Conservation (phyloP, 2,329 filamentous ascomycete genomes). For the Escovopsis sp. region DNA sequence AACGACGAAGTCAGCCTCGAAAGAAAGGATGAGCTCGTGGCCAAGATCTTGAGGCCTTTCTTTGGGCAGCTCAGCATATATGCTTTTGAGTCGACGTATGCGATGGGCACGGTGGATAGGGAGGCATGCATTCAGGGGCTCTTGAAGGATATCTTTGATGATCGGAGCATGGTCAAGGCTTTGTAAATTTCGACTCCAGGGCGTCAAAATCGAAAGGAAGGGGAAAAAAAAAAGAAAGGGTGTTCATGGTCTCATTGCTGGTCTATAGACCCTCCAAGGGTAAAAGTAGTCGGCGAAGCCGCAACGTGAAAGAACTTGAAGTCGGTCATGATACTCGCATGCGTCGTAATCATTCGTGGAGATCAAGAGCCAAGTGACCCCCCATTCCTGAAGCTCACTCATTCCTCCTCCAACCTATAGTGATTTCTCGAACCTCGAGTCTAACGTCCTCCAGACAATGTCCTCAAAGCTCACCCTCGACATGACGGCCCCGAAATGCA, state of each 20-base stretch:
- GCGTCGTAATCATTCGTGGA: too few relatives aligned
- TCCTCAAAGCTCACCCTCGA: slow-evolving; percentile 32
- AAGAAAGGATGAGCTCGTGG: slow-evolving; percentile 53
- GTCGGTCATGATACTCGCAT: too few relatives aligned
- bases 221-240: too few relatives aligned
- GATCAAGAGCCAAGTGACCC: too few relatives aligned
- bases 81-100: slow-evolving; percentile 85
- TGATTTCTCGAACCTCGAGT: too few relatives aligned
- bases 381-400: neutral
- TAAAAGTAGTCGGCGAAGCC: too few relatives aligned
- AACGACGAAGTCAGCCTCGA: slow-evolving; percentile 42
- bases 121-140: slow-evolving; percentile 49
- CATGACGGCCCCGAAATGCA: slow-evolving; percentile 33
- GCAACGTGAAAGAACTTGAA: too few relatives aligned
- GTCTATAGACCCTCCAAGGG: too few relatives aligned
- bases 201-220: neutral
- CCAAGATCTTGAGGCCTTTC: slow-evolving; percentile 71
- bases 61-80: slow-evolving; percentile 85
- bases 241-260: too few relatives aligned
- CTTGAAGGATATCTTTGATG: slow-evolving; percentile 65
- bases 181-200: slow-evolving; percentile 22
- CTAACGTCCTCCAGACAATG: slow-evolving; percentile 23
- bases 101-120: slow-evolving; percentile 57
- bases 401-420: neutral
- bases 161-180: slow-evolving; percentile 51